Base-by-base conservation (phyloP, 352 stramenopile species). In the Phytopythium montanum region DNA sequence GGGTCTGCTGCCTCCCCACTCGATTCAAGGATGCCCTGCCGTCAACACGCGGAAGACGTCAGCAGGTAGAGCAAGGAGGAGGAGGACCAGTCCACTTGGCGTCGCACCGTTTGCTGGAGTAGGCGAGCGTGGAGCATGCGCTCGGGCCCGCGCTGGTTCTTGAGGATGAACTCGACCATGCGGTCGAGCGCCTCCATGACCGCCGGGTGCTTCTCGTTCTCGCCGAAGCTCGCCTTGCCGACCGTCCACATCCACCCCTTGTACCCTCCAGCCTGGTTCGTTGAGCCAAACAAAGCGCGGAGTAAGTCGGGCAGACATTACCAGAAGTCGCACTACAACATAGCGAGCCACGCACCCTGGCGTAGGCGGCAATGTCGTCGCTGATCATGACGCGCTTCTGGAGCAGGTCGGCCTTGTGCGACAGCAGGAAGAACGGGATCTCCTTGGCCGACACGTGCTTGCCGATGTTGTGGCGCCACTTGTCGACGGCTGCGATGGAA, bases 201-300 rank as follows among this genome's bases (percentile, higher is more conserved):
- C 0, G 83, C 75, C 26, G 83, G 83, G 44, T 89, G 75, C 60
- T 87, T 87, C 44, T 95, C 85, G 53, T 90, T 95, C 62, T 95
- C 85, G 10, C 85, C 85, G 56, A 95, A 88, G 49, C 73, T 89
- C 13, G 76, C 29, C 38, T 77, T 78, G 1, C 85, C 83, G 1
- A 95, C 85, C 1, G 85, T 95, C 85, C 85, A 95, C 75, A 91
- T 89, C 85, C 85, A 95, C 23, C 78, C 83, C 56, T 76, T 78
- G 59, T 89, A 95, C 1, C 85, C 85, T 26, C 62, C 85, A 9
- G 76, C 72, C 79, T 90, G 38, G 12, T 4, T 9, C 42, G 19
- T 31, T 19, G 2, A 33, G n/a, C n/a, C n/a, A n/a, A 12, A 51
- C 39, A 55, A 36, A 56, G 18, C 33, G 26, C 29, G 33, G 7